phyloP scores from a whole-genome alignment of 2,329 filamentous ascomycete genomes.

The Monilinia laxa region DNA sequence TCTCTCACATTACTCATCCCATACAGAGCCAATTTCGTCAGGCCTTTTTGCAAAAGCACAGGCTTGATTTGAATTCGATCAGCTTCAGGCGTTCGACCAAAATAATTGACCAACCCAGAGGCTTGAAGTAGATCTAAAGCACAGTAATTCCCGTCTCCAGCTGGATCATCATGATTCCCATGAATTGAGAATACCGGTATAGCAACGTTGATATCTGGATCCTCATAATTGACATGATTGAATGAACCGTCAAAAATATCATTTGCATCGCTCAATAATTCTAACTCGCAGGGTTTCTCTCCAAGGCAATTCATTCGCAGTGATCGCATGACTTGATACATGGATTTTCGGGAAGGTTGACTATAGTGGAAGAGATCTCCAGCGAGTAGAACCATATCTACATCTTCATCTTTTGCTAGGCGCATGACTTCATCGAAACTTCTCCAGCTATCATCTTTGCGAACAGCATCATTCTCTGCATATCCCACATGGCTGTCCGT shows the following conservation, averaged over 20 bases:
- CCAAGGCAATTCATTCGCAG: constrained; percentile 91
- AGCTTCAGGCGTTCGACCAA: constrained; percentile 84
- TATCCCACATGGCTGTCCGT: constrained; percentile 99
- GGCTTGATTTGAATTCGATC: constrained; percentile 94
- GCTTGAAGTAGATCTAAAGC: constrained; percentile 89
- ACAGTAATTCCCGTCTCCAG: constrained; percentile 90
- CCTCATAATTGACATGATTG: constrained; percentile 95
- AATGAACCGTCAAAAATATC: constrained; percentile 89
- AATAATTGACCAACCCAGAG: constrained; percentile 92
- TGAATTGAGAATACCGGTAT: constrained; percentile 99
- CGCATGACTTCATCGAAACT: constrained; percentile 95
- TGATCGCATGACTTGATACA: constrained; percentile 97
- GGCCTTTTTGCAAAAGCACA: constrained; percentile 87
- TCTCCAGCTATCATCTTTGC: constrained; percentile 96
- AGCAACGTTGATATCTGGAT: constrained; percentile 92
- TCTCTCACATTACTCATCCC: constrained; percentile 95
- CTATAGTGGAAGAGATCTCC: constrained; percentile 98
- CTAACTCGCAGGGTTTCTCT: constrained; percentile 90
- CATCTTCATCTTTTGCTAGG: constrained; percentile 80
- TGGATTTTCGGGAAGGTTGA: constrained; percentile 89
- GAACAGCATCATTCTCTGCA: constrained; percentile 86
- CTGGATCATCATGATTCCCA: constrained; percentile 96
- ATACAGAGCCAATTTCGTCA: constrained; percentile 88
- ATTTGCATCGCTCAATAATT: constrained; percentile 89
- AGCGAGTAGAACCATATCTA: constrained; percentile 92